phyloP scores from a whole-genome alignment of 2,329 filamentous ascomycete species.

The Penicillium concentricum region DNA sequence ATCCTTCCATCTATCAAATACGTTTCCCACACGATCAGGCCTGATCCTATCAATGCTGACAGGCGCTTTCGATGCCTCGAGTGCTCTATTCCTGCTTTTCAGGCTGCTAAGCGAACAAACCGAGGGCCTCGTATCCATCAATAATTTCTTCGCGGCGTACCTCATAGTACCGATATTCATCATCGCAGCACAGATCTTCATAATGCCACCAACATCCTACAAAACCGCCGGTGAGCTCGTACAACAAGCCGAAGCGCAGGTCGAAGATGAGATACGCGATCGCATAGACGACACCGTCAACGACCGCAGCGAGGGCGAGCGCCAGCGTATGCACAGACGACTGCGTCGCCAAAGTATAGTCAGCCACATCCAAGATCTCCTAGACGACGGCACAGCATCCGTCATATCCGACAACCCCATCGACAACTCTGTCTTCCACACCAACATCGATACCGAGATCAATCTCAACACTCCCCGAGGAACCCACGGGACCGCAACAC shows the following conservation, averaged over 20 bases:
- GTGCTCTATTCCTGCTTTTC: conserved; percentile 73
- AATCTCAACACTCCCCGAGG: no score
- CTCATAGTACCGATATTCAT: conserved; percentile 69
- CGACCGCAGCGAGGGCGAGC: conserved; percentile 48
- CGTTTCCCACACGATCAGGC: conserved; percentile 73
- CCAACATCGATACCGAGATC: conserved; percentile 6
- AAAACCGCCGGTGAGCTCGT: conserved; percentile 84
- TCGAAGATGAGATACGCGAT: conserved; percentile 56
- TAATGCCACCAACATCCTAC: conserved; percentile 76
- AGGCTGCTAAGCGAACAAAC: conserved; percentile 66
- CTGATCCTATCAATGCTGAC: conserved; percentile 78
- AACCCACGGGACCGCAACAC: not conserved
- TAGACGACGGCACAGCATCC: conserved; percentile 51
- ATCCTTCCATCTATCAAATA: conserved; percentile 80
- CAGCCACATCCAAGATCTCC: conserved; percentile 69
- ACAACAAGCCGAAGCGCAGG: conserved; percentile 61
- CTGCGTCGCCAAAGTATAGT: conserved; percentile 63
- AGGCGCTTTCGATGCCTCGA: conserved; percentile 80
- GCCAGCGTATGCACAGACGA: conserved; percentile 55
- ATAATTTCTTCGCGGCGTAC: conserved; percentile 71
- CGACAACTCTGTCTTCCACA: conserved; percentile 18
- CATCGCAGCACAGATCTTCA: conserved; percentile 62
- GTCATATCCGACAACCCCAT: conserved; percentile 5
- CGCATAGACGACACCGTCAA: conserved; percentile 56
- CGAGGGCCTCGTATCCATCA: conserved; percentile 57